phyloP scores from a whole-genome alignment of 306 rosid genomes.

The Castanospermum australe region DNA sequence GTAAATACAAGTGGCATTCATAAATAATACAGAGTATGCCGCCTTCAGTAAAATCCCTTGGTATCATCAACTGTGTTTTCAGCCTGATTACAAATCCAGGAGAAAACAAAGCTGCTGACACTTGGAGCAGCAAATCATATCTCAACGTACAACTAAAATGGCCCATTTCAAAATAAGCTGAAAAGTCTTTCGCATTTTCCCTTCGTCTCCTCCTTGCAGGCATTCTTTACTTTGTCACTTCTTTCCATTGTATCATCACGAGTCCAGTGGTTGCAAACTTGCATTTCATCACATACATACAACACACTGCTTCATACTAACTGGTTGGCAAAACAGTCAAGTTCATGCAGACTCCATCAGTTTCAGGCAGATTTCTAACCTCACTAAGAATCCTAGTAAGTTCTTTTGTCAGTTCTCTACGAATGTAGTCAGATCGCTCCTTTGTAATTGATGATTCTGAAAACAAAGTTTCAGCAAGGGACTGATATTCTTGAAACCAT shows the following conservation, averaged over 20 bases:
- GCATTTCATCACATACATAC: conserved; percentile 16
- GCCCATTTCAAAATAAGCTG: not conserved
- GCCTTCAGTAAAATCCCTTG: conserved; percentile 1
- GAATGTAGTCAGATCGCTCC: conserved; percentile 79
- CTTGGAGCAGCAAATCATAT: not conserved
- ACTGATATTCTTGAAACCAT: conserved; percentile 82
- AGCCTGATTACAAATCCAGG: conserved; percentile 9
- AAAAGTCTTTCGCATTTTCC: not conserved
- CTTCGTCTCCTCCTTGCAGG: not conserved
- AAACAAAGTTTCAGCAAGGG: conserved; percentile 69
- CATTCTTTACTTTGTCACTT: not conserved
- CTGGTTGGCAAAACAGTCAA: conserved; percentile 58
- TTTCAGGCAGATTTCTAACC: conserved; percentile 80
- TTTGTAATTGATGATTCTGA: conserved; percentile 75
- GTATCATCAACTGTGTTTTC: conserved; percentile 20
- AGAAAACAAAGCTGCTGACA: conserved; percentile 9
- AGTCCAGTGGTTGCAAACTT: conserved; percentile 24
- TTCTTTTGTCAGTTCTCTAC: conserved; percentile 66
- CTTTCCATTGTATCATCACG: not conserved
- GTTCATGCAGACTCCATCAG: conserved; percentile 66
- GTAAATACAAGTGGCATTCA: not conserved
- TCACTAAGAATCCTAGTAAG: conserved; percentile 71
- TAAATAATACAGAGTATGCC: not conserved
- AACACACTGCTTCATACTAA: conserved; percentile 36
- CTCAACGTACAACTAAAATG: conserved; percentile 3